A percentile compares a stretch with the other conserved stretches of the same genome.
Evolutionary conservation across 495 filamentous ascomycete species (phyloP).

Genomic region (Podospora comata): DNA sequence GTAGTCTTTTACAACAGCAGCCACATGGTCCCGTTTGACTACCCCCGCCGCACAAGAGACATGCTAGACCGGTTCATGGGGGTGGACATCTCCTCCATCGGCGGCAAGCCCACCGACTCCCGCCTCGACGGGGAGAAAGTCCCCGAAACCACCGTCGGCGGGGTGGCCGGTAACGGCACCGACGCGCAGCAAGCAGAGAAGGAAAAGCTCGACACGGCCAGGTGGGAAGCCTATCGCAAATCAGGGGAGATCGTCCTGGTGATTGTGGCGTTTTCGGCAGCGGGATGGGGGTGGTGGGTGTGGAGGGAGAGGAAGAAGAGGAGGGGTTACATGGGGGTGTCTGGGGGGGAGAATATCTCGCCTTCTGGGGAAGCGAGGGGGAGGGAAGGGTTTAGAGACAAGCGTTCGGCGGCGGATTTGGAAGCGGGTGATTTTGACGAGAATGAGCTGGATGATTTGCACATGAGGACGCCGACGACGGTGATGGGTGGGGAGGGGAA

Average conservation of each 20-base stretch:
- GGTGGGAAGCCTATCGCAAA: slow-evolving; percentile 88
- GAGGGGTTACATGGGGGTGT: slow-evolving; percentile 53
- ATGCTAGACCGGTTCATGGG: slow-evolving; percentile 97
- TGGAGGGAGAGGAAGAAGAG: slow-evolving; percentile 69
- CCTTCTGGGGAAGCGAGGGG: slow-evolving; percentile 23
- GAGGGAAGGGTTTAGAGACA: slow-evolving; percentile 10
- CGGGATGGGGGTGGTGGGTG: slow-evolving; percentile 78
- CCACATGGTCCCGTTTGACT: slow-evolving; percentile 98
- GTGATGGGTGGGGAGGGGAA: slow-evolving; percentile 17
- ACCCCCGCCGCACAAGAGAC: slow-evolving; percentile 79
- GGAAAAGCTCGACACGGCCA: slow-evolving; percentile 74
- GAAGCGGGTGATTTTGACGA: slow-evolving; percentile 91
- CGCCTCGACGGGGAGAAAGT: slow-evolving; percentile 89
- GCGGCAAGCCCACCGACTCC: slow-evolving; percentile 77
- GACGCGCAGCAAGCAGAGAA: slow-evolving; percentile 70
- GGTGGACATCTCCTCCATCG: slow-evolving; percentile 89
- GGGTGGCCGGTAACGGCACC: slow-evolving; percentile 64
- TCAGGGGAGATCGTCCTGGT: slow-evolving; percentile 87
- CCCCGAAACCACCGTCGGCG: slow-evolving; percentile 79
- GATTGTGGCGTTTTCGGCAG: slow-evolving; percentile 75
- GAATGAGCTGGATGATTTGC: slow-evolving; percentile 74
- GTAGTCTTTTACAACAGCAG: slow-evolving; percentile 91
- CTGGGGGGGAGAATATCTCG: slow-evolving; percentile 28
- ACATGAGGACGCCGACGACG: slow-evolving; percentile 44
- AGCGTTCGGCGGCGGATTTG: slow-evolving; percentile 38